phyloP scores from a whole-genome alignment of 23 red algal genomes.

The Agarophyton chilense region DNA sequence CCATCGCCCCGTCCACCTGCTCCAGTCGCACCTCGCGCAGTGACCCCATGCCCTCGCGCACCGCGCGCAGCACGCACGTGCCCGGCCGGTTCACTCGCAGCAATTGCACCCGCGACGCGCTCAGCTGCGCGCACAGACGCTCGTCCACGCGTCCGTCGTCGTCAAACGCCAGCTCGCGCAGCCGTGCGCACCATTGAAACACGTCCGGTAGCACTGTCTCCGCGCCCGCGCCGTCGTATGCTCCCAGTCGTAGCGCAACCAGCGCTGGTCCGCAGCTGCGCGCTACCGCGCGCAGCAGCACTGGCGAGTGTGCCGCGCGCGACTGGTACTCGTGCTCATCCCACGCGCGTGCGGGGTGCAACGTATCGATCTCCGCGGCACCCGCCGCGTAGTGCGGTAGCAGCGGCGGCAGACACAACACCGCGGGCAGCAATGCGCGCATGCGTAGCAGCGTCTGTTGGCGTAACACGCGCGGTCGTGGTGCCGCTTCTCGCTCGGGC shows the following conservation, averaged over 20 bases:
- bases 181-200: background rate
- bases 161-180: background rate
- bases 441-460: background rate
- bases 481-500: too few species aligned
- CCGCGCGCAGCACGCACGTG: background rate
- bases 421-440: background rate
- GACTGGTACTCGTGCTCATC: background rate
- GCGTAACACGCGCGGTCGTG: background rate
- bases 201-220: background rate
- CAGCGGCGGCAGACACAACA: background rate
- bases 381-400: background rate
- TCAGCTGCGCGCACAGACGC: background rate
- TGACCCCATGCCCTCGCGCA: background rate
- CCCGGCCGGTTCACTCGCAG: background rate
- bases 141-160: background rate
- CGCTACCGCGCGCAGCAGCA: background rate
- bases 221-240: background rate
- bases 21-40: background rate
- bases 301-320: background rate
- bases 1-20: background rate
- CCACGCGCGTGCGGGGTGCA: background rate
- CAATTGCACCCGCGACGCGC: background rate
- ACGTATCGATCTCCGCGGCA: background rate
- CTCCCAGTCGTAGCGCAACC: background rate
- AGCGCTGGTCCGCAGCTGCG: background rate